These are phyloP conservation scores for Blumeriella jaapii DNA, from an alignment of 2,329 filamentous ascomycete genomes.

Conservation along the genomic window DNA sequence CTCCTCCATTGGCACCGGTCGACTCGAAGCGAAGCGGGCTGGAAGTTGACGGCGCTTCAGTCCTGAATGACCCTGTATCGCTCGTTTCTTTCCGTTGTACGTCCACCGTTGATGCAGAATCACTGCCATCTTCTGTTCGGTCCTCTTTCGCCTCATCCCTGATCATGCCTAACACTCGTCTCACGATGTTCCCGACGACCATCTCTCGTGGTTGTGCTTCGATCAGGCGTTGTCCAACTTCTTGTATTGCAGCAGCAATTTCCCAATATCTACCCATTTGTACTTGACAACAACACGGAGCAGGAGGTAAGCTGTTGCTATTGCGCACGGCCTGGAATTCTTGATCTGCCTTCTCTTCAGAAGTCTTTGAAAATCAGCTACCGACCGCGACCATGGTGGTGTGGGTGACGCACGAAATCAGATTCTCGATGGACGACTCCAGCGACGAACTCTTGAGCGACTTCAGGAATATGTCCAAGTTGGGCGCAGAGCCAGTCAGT, in stretches of 20 bases:
- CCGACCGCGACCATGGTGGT: slow-evolving; percentile 11
- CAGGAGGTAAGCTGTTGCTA: slow-evolving; percentile 82
- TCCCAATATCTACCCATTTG: slow-evolving; percentile 64
- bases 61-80: slow-evolving; percentile 10
- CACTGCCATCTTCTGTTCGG: slow-evolving; percentile 42
- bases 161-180: slow-evolving; percentile 80
- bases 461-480: slow-evolving; percentile 66
- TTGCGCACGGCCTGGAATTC: slow-evolving; percentile 77
- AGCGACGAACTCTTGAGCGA: slow-evolving; percentile 64
- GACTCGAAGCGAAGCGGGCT: slow-evolving; percentile 23
- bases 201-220: slow-evolving; percentile 83
- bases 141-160: slow-evolving; percentile 83
- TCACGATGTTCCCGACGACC: slow-evolving; percentile 87
- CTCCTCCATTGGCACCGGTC: slow-evolving; percentile 15
- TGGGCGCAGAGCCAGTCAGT: slow-evolving; percentile 47
- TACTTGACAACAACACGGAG: slow-evolving; percentile 75
- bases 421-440: slow-evolving; percentile 71
- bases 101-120: slow-evolving; percentile 22
- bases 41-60: slow-evolving; percentile 12
- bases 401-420: slow-evolving; percentile 53
- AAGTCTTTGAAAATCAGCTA: slow-evolving; percentile 37
- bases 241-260: slow-evolving; percentile 69
- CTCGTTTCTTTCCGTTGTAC: slow-evolving; percentile 19
- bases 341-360: slow-evolving; percentile 85
- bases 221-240: slow-evolving; percentile 62